These are phyloP conservation scores for Bruguiera hainesii DNA, from an alignment of 441 rosid species.

Conservation along the genomic window DNA sequence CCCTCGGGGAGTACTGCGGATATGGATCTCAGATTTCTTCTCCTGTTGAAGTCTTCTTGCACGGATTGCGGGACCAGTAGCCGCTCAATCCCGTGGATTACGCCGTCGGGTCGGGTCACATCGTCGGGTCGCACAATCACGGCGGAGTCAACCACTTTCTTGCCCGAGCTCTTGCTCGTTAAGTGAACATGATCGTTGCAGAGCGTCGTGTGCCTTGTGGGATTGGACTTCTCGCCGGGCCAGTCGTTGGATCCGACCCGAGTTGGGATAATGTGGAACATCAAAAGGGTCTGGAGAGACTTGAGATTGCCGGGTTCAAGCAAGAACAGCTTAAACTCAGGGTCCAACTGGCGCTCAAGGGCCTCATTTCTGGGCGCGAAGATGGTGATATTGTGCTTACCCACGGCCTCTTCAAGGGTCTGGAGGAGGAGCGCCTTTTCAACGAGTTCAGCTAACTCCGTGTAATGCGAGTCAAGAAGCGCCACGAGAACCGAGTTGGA, in stretches of 20 bases:
- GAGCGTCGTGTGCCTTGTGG: conserved; percentile 41
- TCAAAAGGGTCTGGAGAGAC: conserved; percentile 61
- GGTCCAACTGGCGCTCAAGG: conserved; percentile 68
- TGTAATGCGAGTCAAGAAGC: conserved; percentile 86
- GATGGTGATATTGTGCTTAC: conserved; percentile 68
- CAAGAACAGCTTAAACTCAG: conserved; percentile 78
- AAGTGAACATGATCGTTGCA: conserved; percentile 39
- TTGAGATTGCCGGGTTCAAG: conserved; percentile 74
- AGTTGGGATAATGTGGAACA: conserved; percentile 65
- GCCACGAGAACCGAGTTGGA: conserved; percentile 85
- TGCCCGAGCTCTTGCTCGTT: conserved; percentile 24
- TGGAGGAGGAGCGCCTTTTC: conserved; percentile 86
- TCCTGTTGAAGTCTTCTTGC: conserved; percentile 71
- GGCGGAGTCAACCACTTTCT: conserved; percentile 37
- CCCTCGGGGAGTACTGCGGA: conserved; percentile 78
- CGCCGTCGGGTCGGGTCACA: conserved; percentile 70
- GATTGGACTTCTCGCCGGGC: conserved; percentile 30
- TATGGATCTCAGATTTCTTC: conserved; percentile 64
- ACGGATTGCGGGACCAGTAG: conserved; percentile 71
- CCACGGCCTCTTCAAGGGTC: conserved; percentile 70
- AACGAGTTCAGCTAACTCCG: conserved; percentile 73
- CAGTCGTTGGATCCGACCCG: conserved; percentile 46
- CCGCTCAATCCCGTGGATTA: conserved; percentile 76
- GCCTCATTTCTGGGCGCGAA: conserved; percentile 85
- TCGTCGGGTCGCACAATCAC: conserved; percentile 48